Evolutionary conservation across 257 asterid species (phyloP).

Genomic region (Jacaranda copaia): DNA sequence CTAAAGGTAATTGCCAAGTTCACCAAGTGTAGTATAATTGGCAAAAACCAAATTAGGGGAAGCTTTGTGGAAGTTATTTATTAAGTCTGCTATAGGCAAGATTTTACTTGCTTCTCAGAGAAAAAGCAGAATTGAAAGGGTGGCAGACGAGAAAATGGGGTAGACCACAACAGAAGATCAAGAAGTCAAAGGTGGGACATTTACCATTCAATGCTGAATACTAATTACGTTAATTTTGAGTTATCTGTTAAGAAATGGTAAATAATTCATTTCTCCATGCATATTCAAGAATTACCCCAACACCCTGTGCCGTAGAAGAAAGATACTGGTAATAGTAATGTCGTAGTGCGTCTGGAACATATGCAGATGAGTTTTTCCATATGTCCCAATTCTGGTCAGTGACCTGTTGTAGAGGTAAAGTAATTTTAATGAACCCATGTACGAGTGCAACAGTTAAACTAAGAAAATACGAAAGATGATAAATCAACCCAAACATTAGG

Average conservation of each 20-base stretch:
- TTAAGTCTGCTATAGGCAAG: background rate
- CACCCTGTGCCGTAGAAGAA: constrained; percentile 71
- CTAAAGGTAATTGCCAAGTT: constrained; percentile 5
- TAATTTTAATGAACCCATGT: background rate
- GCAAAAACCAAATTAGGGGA: background rate
- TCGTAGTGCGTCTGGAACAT: constrained; percentile 78
- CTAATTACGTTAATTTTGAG: background rate
- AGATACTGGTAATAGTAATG: constrained; percentile 76
- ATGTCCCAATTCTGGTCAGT: constrained; percentile 70
- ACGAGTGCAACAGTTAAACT: background rate
- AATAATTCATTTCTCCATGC: constrained; percentile 37
- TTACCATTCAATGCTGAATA: constrained; percentile 1
- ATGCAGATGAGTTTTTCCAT: constrained; percentile 68
- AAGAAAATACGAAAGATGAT: background rate
- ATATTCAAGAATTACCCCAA: constrained; percentile 58
- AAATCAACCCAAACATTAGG: background rate
- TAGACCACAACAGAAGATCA: background rate
- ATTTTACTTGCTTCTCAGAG: background rate
- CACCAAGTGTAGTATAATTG: background rate
- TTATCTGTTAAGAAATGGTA: constrained; percentile 36
- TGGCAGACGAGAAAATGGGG: background rate
- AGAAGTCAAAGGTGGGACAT: background rate
- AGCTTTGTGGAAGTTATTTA: background rate
- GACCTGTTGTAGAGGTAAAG: constrained; percentile 51
- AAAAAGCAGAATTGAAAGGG: background rate